Percentiles rank a stretch among this genome's conserved stretches.
Evolutionary conservation across 352 stramenopile species (phyloP).

Genomic region (Pythium aristosporum): DNA sequence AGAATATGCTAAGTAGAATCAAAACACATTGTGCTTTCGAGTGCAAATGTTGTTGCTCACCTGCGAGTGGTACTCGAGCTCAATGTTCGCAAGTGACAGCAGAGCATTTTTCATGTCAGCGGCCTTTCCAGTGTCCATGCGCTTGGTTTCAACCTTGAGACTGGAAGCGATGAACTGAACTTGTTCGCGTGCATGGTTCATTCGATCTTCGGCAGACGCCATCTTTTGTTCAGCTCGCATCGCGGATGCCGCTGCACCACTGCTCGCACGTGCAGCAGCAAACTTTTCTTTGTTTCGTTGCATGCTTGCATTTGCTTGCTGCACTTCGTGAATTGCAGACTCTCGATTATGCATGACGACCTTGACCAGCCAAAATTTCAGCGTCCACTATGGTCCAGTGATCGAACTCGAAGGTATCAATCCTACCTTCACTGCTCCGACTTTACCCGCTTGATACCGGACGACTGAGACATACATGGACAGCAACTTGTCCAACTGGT

Average conservation of each 20-base stretch:
- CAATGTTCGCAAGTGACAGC: constrained; percentile 70
- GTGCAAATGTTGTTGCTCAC: constrained; percentile 24
- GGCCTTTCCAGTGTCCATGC: constrained; percentile 80
- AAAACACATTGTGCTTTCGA: too few species aligned
- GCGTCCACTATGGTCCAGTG: not conserved
- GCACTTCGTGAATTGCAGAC: constrained; percentile 81
- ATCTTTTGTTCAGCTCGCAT: constrained; percentile 89
- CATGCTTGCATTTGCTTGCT: constrained; percentile 89
- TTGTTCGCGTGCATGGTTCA: constrained; percentile 86
- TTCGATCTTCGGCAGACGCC: constrained; percentile 82
- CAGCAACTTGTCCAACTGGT: constrained; percentile 83
- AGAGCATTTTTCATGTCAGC: constrained; percentile 79
- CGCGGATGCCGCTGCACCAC: constrained; percentile 76
- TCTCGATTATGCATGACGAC: constrained; percentile 86
- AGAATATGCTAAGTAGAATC: not conserved
- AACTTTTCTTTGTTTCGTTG: constrained; percentile 89
- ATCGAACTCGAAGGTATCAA: not conserved
- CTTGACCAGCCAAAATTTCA: constrained; percentile 23
- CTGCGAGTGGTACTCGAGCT: constrained; percentile 82
- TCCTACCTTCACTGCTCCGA: constrained; percentile 81
- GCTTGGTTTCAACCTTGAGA: constrained; percentile 80
- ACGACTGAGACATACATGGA: constrained; percentile 87
- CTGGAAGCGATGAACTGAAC: constrained; percentile 87
- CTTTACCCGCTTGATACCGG: constrained; percentile 82
- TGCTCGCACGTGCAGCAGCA: constrained; percentile 79